These are phyloP conservation scores for Aspergillus japonicus DNA, from an alignment of 2,329 filamentous ascomycete genomes.

Conservation along the genomic window DNA sequence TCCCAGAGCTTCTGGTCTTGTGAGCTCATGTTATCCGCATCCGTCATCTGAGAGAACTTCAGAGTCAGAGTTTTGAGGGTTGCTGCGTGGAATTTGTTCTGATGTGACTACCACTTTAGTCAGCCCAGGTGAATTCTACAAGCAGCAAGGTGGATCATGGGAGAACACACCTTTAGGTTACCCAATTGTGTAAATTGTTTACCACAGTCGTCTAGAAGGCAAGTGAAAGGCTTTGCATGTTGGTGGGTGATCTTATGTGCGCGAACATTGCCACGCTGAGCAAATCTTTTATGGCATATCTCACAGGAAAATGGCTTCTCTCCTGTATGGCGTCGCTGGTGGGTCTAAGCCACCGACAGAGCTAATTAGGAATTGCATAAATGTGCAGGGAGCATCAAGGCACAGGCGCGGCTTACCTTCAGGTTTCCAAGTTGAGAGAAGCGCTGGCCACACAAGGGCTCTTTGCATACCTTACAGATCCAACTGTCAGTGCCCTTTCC, in stretches of 20 bases:
- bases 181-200: constrained; percentile 89
- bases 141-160: background rate
- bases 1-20: constrained; percentile 76
- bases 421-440: constrained; percentile 92
- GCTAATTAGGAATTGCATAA: too few species aligned
- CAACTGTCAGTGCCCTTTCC: background rate
- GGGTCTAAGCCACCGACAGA: constrained; percentile 57
- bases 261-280: constrained; percentile 80
- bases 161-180: constrained; percentile 73
- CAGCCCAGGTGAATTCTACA: constrained; percentile 3
- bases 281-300: constrained; percentile 77
- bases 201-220: constrained; percentile 76
- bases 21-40: constrained; percentile 62
- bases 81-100: constrained; percentile 87
- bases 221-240: constrained; percentile 74
- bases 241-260: constrained; percentile 81
- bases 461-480: constrained; percentile 60
- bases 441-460: constrained; percentile 69
- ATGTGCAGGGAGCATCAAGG: background rate
- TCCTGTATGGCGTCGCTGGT: constrained; percentile 82
- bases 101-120: constrained; percentile 64
- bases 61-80: constrained; percentile 67
- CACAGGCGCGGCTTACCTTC: constrained; percentile 57
- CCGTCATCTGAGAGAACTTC: constrained; percentile 65
- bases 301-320: constrained; percentile 81